Evolutionary conservation across 805 yeast genomes (phyloP), one percentile per base, ranked within the genome.

Genomic region (Myxozyma melibiosi): DNA sequence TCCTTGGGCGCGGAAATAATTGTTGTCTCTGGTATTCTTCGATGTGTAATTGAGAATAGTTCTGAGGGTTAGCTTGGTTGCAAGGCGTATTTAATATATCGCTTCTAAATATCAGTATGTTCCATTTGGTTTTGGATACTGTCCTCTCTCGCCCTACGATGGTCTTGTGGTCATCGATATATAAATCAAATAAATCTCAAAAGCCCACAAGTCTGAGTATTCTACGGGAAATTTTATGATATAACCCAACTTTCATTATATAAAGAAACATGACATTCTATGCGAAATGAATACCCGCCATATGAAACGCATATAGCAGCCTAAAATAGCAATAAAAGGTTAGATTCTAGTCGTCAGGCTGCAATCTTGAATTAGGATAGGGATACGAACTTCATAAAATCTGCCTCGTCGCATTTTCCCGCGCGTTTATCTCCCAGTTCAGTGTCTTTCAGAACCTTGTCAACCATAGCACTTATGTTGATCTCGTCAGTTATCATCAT

Each of bases 271-370:
- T 27, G 16, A 18, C 7, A n/a, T 16, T n/a, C 53, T 75, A 91
- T 55, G 97, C 96, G 75, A 94, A 94, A 73, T 92, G 98, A 59
- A 94, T 88, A 42, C 98, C 98, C 45, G 89, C 97, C 73, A 92
- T 94, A 74, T 94, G 97, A 79, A 94, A 94, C 1, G 96, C 97
- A 66, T 86, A 90, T 55, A 94, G 75, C 46, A 94, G 75, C 69
- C 60, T 51, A 30, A 28, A n/a, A n/a, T n/a, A n/a, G n/a, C n/a
- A n/a, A 28, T 14, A 2, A 37, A 39, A 11, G 11, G 25, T 6
- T 13, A 24, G 25, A 6, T 30, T n/a, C 13, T 11, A 24, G 3
- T 4, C 3, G 28, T 4, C 14, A 20, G 39, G 30, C n/a, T n/a
- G n/a, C n/a, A n/a, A n/a, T n/a, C n/a, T n/a, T n/a, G n/a, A 86